Evolutionary conservation across 768 basidiomycete genomes (phyloP).

Genomic region (Dioszegia aurantiaca): DNA sequence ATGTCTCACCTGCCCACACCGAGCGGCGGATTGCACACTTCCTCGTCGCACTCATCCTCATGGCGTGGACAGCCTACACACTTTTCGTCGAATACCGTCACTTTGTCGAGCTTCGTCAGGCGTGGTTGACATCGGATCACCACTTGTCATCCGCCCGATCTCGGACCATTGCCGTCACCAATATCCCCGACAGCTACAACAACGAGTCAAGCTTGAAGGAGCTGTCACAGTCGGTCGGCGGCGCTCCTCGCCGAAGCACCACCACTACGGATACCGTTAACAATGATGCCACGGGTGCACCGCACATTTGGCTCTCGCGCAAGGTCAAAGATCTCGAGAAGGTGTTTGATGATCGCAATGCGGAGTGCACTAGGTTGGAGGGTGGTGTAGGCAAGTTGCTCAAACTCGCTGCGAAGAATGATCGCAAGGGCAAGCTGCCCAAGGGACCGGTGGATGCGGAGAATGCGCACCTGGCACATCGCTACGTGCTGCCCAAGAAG

Average conservation of each 20-base stretch:
- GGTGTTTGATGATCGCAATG: constrained; percentile 49
- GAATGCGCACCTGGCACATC: constrained; percentile 30
- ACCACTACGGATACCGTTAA: constrained; percentile 9
- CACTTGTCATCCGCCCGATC: constrained; percentile 49
- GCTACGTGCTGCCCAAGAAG: constrained; percentile 48
- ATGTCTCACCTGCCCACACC: constrained; percentile 38
- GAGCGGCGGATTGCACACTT: constrained; percentile 49
- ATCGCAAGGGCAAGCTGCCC: constrained; percentile 51
- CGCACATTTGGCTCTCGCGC: constrained; percentile 50
- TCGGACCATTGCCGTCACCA: constrained; percentile 48
- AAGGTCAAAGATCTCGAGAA: constrained; percentile 49
- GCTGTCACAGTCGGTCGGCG: constrained; percentile 37
- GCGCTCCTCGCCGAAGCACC: constrained; percentile 18
- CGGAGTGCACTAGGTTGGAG: constrained; percentile 51
- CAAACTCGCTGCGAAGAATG: constrained; percentile 50
- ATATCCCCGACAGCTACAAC: constrained; percentile 47
- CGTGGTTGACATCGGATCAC: constrained; percentile 47
- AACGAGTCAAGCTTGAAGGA: constrained; percentile 40
- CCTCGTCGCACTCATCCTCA: constrained; percentile 46
- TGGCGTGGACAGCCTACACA: constrained; percentile 49
- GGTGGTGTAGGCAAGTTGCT: constrained; percentile 49
- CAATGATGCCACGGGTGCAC: constrained; percentile 24
- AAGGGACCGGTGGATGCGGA: constrained; percentile 44
- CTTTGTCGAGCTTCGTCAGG: constrained; percentile 49
- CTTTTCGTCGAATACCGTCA: constrained; percentile 50